Evolutionary conservation across 2,329 filamentous ascomycete genomes (phyloP), one percentile per base, ranked within the genome.

Genomic region (Fusarium neocosmosporiellum): DNA sequence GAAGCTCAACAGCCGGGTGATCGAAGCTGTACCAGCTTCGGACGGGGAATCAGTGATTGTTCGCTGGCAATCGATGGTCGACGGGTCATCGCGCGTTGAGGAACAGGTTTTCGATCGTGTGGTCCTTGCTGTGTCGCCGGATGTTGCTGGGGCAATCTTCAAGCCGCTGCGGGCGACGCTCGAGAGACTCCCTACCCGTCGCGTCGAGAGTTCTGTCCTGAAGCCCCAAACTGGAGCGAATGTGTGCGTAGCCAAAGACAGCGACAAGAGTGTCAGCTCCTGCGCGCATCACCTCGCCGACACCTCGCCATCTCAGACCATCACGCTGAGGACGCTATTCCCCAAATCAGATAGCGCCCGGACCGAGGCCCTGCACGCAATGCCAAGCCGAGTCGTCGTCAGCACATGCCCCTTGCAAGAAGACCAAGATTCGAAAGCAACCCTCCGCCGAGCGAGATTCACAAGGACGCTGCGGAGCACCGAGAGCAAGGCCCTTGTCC

Each of bases 331-430:
- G 7, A 85, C 78, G 43, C 79, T 57, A 58, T 83, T 81, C 76
- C 69, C 75, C 71, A 76, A 65, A 5, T 73, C 66, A 29, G 73
- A 63, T 18, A 69, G 58, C 10, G 67, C 75, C 4, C 79, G 72
- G n/a, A 88, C 88, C 0, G 88, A 90, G 67, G 84, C 88, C 0
- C 78, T 87, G 18, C 88, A 90, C 67, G 79, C 84, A 50, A 85
- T 89, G 75, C 83, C 84, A 1, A 84, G 83, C 22, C 87, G 87
- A 0, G 81, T 86, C 4, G 78, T 89, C 0, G 85, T 90, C n/a
- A 87, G 85, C 13, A 90, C 87, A 0, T 86, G 83, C 62, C 86
- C 88, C 0, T 78, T 87, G 13, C 80, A 79, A 5, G 64, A 70
- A 13, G 75, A 74, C 5, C 80, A 84, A 7, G 80, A 86, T 16